Evolutionary conservation across 208 protist genomes (phyloP).

Genomic region (Trypanosoma theileri): DNA sequence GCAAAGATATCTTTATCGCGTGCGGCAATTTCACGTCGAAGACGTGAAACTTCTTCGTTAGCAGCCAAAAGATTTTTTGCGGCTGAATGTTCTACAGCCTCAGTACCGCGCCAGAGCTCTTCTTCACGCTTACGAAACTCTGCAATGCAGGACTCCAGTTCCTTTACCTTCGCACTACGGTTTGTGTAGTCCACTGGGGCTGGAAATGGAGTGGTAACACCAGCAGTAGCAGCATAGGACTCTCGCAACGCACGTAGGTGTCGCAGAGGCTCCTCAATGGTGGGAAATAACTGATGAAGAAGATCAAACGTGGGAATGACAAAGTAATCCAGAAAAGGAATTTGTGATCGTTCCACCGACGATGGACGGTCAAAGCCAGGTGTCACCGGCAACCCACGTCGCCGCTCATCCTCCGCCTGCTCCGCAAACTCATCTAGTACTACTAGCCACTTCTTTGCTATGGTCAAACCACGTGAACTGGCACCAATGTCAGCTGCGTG

Average conservation of each 20-base stretch:
- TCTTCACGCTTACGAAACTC: conserved; percentile 13
- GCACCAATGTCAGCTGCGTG: conserved; percentile 83
- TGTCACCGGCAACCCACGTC: conserved; percentile 43
- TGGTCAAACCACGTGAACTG: conserved; percentile 43
- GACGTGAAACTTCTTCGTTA: conserved; percentile 8
- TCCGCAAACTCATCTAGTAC: conserved; percentile 75
- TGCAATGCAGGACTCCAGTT: conserved; percentile 8
- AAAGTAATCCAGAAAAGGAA: conserved; percentile 75
- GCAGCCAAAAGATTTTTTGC: background rate
- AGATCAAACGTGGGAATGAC: conserved; percentile 74
- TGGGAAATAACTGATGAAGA: conserved; percentile 62
- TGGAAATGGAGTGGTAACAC: conserved; percentile 32
- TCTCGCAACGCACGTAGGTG: conserved; percentile 50
- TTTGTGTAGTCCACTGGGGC: conserved; percentile 11
- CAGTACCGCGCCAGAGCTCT: background rate
- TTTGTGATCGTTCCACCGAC: conserved; percentile 40
- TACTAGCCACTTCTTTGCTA: conserved; percentile 72
- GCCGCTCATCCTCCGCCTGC: conserved; percentile 72
- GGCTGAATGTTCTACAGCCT: background rate
- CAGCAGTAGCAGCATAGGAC: conserved; percentile 38
- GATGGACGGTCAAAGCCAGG: conserved; percentile 39
- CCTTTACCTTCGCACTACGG: background rate
- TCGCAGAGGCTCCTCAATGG: conserved; percentile 40
- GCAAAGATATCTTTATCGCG: background rate
- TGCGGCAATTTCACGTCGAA: background rate